Evolutionary conservation across 139 green algal genomes (phyloP).

Genomic region (Asterochloris sp.): DNA sequence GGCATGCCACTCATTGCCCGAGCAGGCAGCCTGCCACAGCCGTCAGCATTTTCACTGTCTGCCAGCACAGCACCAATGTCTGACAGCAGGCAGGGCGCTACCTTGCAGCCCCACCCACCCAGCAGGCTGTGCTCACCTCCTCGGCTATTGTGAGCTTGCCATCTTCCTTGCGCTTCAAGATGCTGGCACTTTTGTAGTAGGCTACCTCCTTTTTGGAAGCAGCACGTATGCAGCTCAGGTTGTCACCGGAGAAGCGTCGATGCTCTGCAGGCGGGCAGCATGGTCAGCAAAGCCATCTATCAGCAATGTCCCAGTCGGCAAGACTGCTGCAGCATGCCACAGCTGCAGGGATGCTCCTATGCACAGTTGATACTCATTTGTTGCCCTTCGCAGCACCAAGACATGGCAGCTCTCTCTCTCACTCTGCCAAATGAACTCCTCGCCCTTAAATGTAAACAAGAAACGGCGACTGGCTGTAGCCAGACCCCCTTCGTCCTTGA

Average conservation of each 20-base stretch:
- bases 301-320: too few species aligned
- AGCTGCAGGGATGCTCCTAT: too few species aligned
- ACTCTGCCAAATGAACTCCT: neutral
- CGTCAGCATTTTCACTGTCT: neutral
- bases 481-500: neutral
- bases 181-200: slow-evolving; percentile 6
- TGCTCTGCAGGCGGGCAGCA: neutral
- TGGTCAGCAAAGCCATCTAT: too few species aligned
- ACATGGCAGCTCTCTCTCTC: too few species aligned
- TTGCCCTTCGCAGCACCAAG: too few species aligned
- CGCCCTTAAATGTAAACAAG: neutral
- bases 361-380: too few species aligned
- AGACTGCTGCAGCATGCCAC: too few species aligned
- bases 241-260: slow-evolving; percentile 11
- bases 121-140: neutral
- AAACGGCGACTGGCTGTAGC: slow-evolving; percentile 8
- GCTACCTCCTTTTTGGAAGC: neutral
- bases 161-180: slow-evolving; percentile 2
- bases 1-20: neutral
- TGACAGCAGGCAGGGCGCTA: neutral
- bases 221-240: slow-evolving; percentile 3
- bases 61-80: neutral
- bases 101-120: neutral
- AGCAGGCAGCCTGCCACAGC: neutral
- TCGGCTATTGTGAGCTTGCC: neutral